Percentiles rank a stretch among this genome's conserved stretches.
These are phyloP conservation scores for Lupinus albus DNA, from an alignment of 306 rosid genomes.

Conservation along the genomic window DNA sequence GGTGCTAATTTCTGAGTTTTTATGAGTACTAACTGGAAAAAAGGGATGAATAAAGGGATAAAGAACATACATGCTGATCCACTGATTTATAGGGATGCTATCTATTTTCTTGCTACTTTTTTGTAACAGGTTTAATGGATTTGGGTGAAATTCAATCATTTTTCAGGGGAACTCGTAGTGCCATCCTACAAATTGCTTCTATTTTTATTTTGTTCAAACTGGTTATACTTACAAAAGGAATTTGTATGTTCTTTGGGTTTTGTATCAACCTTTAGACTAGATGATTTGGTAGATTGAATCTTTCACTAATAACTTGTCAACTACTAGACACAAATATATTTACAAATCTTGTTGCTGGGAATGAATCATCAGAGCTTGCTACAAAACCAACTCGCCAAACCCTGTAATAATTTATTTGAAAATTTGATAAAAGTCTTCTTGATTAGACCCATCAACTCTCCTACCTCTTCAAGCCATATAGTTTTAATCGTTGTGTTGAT, in stretches of 20 bases:
- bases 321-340: too few species aligned
- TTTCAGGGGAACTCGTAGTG: not conserved
- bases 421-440: not conserved
- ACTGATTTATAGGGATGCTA: not conserved
- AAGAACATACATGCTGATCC: not conserved
- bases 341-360: not conserved
- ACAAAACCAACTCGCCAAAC: too few species aligned
- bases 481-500: slow-evolving; percentile 11
- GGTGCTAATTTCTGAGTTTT: slow-evolving; percentile 2
- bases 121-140: not conserved
- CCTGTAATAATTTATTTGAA: too few species aligned
- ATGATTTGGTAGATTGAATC: not conserved
- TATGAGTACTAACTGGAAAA: not conserved
- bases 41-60: not conserved
- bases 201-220: not conserved
- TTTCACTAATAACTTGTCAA: not conserved
- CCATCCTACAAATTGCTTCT: not conserved
- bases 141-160: slow-evolving; percentile 19
- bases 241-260: not conserved
- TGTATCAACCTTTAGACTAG: not conserved
- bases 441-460: not conserved
- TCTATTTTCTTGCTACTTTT: slow-evolving; percentile 3
- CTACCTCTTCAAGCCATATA: not conserved
- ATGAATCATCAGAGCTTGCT: too few species aligned
- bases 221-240: not conserved